These are phyloP conservation scores for Tuber brumale DNA, from an alignment of 495 filamentous ascomycete genomes.

Conservation along the genomic window DNA sequence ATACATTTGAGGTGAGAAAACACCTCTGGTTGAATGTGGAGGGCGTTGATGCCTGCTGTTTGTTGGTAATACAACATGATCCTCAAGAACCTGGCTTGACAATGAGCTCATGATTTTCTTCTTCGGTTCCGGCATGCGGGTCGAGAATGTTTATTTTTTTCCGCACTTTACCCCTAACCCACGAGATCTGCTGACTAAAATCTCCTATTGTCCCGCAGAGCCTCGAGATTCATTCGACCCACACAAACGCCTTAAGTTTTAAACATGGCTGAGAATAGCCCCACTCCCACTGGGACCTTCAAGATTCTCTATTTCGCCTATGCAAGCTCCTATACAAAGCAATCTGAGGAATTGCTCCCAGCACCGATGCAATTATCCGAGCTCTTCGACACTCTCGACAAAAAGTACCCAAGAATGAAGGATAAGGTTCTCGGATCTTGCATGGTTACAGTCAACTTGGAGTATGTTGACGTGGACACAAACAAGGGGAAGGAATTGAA, in stretches of 20 bases:
- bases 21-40: background rate
- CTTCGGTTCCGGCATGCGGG: background rate
- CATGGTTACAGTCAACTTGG: conserved; percentile 76
- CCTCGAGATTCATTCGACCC: background rate
- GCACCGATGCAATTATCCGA: conserved; percentile 63
- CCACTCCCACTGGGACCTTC: conserved; percentile 47
- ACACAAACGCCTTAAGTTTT: background rate
- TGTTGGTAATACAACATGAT: conserved; percentile 5
- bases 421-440: conserved; percentile 66
- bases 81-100: background rate
- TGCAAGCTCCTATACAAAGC: conserved; percentile 65
- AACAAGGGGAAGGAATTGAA: conserved; percentile 52
- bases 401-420: conserved; percentile 70
- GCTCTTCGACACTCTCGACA: conserved; percentile 67
- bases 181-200: background rate
- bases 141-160: background rate
- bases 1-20: background rate
- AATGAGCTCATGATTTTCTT: background rate
- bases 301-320: conserved; percentile 82
- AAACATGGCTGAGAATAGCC: background rate
- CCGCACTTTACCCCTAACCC: background rate
- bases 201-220: background rate
- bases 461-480: conserved; percentile 70
- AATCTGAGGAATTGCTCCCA: conserved; percentile 61
- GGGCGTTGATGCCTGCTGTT: background rate